These are phyloP conservation scores for Beauveria sp. DNA, from an alignment of 2,329 filamentous ascomycete genomes.

Conservation along the genomic window DNA sequence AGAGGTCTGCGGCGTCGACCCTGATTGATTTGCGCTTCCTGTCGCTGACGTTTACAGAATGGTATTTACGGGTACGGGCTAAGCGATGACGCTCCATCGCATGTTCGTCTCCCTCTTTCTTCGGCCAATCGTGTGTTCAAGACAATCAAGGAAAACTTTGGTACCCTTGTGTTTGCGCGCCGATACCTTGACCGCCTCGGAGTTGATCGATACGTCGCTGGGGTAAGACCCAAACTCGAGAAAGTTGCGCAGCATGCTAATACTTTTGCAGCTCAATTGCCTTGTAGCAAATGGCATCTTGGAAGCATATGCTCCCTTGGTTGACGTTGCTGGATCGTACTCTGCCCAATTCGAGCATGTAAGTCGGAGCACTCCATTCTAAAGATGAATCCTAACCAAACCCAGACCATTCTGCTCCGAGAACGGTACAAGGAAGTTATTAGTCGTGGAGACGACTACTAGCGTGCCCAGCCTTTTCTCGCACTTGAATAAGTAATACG, in stretches of 20 bases:
- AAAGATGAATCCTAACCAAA: conserved; percentile 2
- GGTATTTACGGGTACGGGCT: conserved; percentile 47
- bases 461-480: conserved; percentile 7
- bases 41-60: conserved; percentile 9
- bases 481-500: neutral
- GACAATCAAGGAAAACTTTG: conserved; percentile 55
- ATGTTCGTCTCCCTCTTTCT: conserved; percentile 33
- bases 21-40: conserved; percentile 19
- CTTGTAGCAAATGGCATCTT: conserved; percentile 50
- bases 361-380: neutral
- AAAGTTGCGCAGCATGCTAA: rapidly evolving
- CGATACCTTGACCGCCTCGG: conserved; percentile 59
- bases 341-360: conserved; percentile 57
- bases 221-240: conserved; percentile 31
- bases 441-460: conserved; percentile 47
- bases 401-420: conserved; percentile 39
- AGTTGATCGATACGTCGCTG: conserved; percentile 49
- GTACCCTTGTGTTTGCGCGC: conserved; percentile 52
- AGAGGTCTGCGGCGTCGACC: conserved; percentile 22
- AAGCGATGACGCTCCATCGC: conserved; percentile 27
- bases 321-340: conserved; percentile 53
- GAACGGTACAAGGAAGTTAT: conserved; percentile 41
- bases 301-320: conserved; percentile 47
- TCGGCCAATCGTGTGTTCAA: conserved; percentile 50
- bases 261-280: conserved; percentile 41